Conservation (phyloP, 2,329 filamentous ascomycete species). For the Penicillium sp. region DNA sequence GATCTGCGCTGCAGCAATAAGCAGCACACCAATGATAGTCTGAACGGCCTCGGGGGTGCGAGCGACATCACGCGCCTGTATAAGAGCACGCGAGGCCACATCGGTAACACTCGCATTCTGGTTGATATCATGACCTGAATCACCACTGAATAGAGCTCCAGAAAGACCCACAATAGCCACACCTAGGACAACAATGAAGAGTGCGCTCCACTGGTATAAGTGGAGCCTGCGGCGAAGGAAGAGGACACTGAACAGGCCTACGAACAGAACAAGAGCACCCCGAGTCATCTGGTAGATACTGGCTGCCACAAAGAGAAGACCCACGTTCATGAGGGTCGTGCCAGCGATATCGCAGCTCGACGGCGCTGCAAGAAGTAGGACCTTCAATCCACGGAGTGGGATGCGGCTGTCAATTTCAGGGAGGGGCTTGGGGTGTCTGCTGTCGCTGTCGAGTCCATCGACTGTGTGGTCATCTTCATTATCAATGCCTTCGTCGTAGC, state of each 20-base stretch:
- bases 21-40: slow-evolving; percentile 71
- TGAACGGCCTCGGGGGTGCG: slow-evolving; percentile 51
- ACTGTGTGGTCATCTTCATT: slow-evolving; percentile 40
- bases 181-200: slow-evolving; percentile 76
- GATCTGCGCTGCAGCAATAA: slow-evolving; percentile 90
- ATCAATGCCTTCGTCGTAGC: slow-evolving; percentile 41
- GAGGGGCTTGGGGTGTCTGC: slow-evolving; percentile 45
- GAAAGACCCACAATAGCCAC: slow-evolving; percentile 85
- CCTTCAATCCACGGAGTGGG: slow-evolving; percentile 59
- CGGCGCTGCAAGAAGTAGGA: slow-evolving; percentile 70
- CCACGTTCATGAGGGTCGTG: slow-evolving; percentile 95
- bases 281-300: slow-evolving; percentile 99
- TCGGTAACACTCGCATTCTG: slow-evolving; percentile 22
- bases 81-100: slow-evolving; percentile 34
- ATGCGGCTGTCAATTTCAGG: slow-evolving; percentile 49
- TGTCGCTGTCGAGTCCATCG: slow-evolving; percentile 36
- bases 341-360: slow-evolving; percentile 89
- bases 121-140: slow-evolving; percentile 32
- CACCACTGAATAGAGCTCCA: slow-evolving; percentile 66
- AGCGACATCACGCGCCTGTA: slow-evolving; percentile 36
- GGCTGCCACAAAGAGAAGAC: slow-evolving; percentile 82
- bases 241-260: slow-evolving; percentile 85
- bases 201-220: slow-evolving; percentile 84
- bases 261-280: slow-evolving; percentile 87
- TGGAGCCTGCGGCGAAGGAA: slow-evolving; percentile 73